phyloP scores from a whole-genome alignment of 1,284 basidiomycete genomes.

The Heterobasidion occidentale region DNA sequence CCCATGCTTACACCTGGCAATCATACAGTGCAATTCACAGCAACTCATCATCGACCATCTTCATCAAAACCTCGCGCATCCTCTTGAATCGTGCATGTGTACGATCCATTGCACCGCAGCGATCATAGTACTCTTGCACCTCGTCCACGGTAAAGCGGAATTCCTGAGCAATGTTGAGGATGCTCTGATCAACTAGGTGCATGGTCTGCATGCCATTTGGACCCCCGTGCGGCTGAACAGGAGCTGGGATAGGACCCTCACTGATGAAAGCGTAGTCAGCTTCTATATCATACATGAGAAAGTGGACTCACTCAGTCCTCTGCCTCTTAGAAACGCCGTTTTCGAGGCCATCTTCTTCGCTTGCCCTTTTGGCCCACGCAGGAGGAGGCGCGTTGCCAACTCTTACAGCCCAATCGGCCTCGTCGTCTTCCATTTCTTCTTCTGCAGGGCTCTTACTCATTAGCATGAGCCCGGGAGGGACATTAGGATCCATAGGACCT shows the following conservation, averaged over 20 bases:
- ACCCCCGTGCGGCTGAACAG: neutral
- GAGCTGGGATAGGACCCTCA: neutral
- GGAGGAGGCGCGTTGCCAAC: conserved; percentile 56
- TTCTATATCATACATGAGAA: no score
- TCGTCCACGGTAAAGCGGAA: conserved; percentile 64
- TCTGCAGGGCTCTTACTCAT: conserved; percentile 22
- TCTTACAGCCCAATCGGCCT: conserved; percentile 54
- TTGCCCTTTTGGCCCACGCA: conserved; percentile 55
- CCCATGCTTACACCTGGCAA: neutral
- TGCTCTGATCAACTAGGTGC: conserved; percentile 55
- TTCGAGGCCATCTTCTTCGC: conserved; percentile 23
- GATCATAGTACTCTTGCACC: conserved; percentile 67
- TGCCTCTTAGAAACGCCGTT: conserved; percentile 19
- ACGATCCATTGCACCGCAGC: conserved; percentile 55
- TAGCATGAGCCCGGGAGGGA: conserved; percentile 2
- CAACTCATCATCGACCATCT: conserved; percentile 20
- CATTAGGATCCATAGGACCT: conserved; percentile 13
- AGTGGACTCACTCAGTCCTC: conserved; percentile 19
- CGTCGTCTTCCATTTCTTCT: conserved; percentile 48
- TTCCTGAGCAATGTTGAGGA: conserved; percentile 55
- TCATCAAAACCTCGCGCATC: conserved; percentile 52
- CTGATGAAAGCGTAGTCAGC: no score
- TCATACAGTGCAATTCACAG: neutral
- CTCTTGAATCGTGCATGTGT: conserved; percentile 55
- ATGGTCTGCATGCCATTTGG: conserved; percentile 15